phyloP scores from a whole-genome alignment of 805 yeast species.

The Candida chauliodis region DNA sequence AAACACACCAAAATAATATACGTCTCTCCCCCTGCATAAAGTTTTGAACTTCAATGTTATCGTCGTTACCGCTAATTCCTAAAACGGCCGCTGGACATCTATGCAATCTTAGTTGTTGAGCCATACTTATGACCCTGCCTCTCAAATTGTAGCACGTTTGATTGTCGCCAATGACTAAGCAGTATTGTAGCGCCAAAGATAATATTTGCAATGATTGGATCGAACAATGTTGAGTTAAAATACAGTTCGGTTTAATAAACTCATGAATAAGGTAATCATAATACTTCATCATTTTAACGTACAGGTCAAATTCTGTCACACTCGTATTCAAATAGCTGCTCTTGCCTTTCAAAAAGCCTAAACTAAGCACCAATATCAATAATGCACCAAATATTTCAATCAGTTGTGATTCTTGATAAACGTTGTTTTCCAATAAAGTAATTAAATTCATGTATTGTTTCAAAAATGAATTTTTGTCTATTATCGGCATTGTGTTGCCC shows the following conservation, averaged over 20 bases:
- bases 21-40: conserved; percentile 81
- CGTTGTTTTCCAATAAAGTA: conserved; percentile 37
- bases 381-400: conserved; percentile 57
- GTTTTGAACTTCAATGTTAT: conserved; percentile 27
- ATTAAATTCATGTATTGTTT: conserved; percentile 50
- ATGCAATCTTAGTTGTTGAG: conserved; percentile 80
- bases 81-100: conserved; percentile 83
- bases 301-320: conserved; percentile 15
- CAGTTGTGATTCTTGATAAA: conserved; percentile 22
- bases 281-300: conserved; percentile 33
- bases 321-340: conserved; percentile 20
- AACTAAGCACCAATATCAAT: conserved; percentile 44
- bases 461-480: conserved; percentile 69
- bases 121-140: conserved; percentile 75
- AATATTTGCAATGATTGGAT: conserved; percentile 68
- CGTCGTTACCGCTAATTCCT: conserved; percentile 46
- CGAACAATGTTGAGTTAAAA: conserved; percentile 54
- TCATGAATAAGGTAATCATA: conserved; percentile 62
- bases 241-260: conserved; percentile 56
- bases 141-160: conserved; percentile 72
- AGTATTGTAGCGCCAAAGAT: conserved; percentile 65
- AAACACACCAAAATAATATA: conserved; percentile 80
- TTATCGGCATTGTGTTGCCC: conserved; percentile 66
- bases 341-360: conserved; percentile 45
- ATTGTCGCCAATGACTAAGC: conserved; percentile 69